Base-by-base conservation (phyloP, 257 asterid species). In the Lycium ferocissimum region DNA sequence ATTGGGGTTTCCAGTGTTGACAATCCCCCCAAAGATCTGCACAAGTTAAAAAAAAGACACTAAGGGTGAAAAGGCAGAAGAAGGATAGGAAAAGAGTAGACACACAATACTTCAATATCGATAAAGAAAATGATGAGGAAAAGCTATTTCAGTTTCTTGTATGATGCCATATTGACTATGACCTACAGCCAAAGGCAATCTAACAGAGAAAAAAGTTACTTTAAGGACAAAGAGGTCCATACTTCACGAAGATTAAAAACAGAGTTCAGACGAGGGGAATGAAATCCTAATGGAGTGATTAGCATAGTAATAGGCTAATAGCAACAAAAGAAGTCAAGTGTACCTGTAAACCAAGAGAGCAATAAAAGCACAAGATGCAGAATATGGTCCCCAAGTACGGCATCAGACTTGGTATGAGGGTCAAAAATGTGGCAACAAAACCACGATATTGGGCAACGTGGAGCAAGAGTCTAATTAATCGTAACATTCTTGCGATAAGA, bases 311-410 rank as follows among this genome's bases (percentile, higher is more conserved):
- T 75, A 49, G 81, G 61, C 43, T 7, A 76, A 14, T 53, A 53
- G 47, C 49, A 78, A 33, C 9, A 53, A 15, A 35, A 76, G 40
- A 76, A 57, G 84, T 43, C 58, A 59, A 83, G 47, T 35, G 54
- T 91, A 95, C 99, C 99, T 97, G 99, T 83, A 97, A 92, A 85
- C 98, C 98, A 71, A 95, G 81, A 84, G 99, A 95, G 90, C 99
- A 95, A 83, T 97, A 97, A 82, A 97, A 85, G 94, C 99, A 97
- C 73, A 97, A 54, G 89, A 95, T 88, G 82, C 98, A 97, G 86
- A 97, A 97, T 87, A 97, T 93, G 88, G 94, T 94, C 75, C 99
- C 99, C 70, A 97, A 87, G 83, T 95, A 97, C 79, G 99, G 99
- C 98, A 95, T 91, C 81, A 97, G 91, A 89, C 99, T 97, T 84